These are phyloP conservation scores for Pythium volutum DNA, from an alignment of 352 stramenopile species.

Conservation along the genomic window DNA sequence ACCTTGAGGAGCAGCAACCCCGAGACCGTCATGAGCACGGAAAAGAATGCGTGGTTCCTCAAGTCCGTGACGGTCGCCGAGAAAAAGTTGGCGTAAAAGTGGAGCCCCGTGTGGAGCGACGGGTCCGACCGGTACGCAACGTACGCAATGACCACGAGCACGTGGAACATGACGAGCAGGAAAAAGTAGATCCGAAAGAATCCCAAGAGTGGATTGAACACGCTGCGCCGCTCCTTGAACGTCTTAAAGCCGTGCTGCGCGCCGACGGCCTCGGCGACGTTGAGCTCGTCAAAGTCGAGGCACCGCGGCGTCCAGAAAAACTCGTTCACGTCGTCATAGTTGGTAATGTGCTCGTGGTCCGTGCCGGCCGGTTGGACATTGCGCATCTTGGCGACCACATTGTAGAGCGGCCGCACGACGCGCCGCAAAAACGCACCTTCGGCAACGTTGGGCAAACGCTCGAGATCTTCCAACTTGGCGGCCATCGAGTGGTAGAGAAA, in stretches of 20 bases:
- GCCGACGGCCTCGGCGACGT: slow-evolving; percentile 69
- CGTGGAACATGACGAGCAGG: slow-evolving; percentile 77
- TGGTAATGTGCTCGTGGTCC: slow-evolving; percentile 87
- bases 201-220: slow-evolving; percentile 73
- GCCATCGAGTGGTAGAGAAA: slow-evolving; percentile 86
- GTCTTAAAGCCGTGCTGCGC: slow-evolving; percentile 68
- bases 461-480: slow-evolving; percentile 58
- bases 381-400: slow-evolving; percentile 73
- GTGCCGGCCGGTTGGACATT: slow-evolving; percentile 20
- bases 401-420: slow-evolving; percentile 77
- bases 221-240: slow-evolving; percentile 82
- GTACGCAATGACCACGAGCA: slow-evolving; percentile 78
- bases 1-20: slow-evolving; percentile 64
- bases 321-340: slow-evolving; percentile 91
- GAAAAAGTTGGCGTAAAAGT: slow-evolving; percentile 78
- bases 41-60: slow-evolving; percentile 73
- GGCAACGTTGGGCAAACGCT: slow-evolving; percentile 52
- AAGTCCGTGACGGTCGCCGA: slow-evolving; percentile 59
- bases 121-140: slow-evolving; percentile 73
- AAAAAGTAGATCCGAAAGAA: slow-evolving; percentile 90
- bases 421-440: slow-evolving; percentile 71
- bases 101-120: slow-evolving; percentile 42
- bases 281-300: slow-evolving; percentile 80
- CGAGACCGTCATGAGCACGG: slow-evolving; percentile 65
- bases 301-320: slow-evolving; percentile 84